A percentile compares a stretch with the other conserved stretches of the same genome.
phyloP scores from a whole-genome alignment of 352 stramenopile species.

The Phytopythium sindhum region DNA sequence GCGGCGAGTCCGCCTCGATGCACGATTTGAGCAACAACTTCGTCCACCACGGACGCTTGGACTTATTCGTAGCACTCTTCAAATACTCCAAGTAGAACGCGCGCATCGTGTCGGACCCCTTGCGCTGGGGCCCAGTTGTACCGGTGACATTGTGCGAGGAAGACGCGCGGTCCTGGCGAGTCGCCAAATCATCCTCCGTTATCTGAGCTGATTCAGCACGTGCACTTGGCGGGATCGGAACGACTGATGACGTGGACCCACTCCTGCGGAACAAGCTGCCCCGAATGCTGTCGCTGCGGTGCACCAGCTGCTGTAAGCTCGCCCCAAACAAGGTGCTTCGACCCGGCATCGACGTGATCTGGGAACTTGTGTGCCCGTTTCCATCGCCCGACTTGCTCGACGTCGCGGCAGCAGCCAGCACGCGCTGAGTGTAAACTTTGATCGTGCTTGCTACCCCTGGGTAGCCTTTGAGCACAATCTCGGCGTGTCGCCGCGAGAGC shows the following conservation, averaged over 20 bases:
- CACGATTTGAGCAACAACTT: constrained; percentile 12
- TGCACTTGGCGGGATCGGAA: background rate
- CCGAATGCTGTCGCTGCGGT: background rate
- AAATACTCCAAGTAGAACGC: constrained; percentile 7
- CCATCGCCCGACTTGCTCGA: background rate
- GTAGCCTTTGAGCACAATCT: constrained; percentile 34
- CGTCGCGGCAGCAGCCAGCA: background rate
- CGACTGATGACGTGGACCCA: background rate
- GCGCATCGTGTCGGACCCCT: constrained; percentile 1
- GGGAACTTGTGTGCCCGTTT: background rate
- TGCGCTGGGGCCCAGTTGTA: background rate
- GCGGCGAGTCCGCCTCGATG: constrained; percentile 10
- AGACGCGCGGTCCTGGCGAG: background rate
- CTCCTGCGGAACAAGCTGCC: constrained; percentile 2
- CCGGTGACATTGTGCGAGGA: background rate
- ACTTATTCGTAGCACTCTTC: background rate
- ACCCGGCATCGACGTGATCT: background rate
- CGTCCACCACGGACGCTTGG: constrained; percentile 13
- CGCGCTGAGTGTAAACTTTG: constrained; percentile 13
- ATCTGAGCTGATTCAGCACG: background rate
- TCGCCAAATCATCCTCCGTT: background rate
- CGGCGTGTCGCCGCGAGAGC: constrained; percentile 33
- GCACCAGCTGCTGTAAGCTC: constrained; percentile 1
- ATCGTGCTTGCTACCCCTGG: constrained; percentile 29
- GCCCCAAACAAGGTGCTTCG: background rate